Conservation (phyloP, 1,139 yeast genomes). For the Schwanniomyces etchellsii region DNA sequence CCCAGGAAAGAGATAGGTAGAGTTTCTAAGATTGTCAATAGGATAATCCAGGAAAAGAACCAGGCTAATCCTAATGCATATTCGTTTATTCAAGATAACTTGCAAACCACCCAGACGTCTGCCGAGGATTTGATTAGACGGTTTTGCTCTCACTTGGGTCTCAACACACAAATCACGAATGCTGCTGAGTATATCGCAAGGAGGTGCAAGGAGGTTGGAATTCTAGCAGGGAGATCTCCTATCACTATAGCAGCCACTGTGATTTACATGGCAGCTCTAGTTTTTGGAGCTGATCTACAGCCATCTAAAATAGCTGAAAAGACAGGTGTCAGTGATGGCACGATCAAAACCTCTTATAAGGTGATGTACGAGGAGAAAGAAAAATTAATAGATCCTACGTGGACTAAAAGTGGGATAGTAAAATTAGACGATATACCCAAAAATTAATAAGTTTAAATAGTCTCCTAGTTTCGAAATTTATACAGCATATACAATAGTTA, state of each 20-base stretch:
- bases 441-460: conserved; percentile 13
- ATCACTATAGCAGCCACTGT: conserved; percentile 98
- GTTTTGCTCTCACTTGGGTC: conserved; percentile 91
- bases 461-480: too few species aligned
- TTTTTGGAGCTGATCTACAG: conserved; percentile 66
- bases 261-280: conserved; percentile 83
- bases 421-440: conserved; percentile 57
- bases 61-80: conserved; percentile 38
- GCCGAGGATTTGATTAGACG: conserved; percentile 95
- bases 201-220: conserved; percentile 85
- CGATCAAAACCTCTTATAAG: conserved; percentile 89
- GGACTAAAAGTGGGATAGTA: conserved; percentile 71
- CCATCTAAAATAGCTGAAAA: conserved; percentile 86
- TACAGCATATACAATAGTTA: too few species aligned
- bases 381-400: conserved; percentile 70
- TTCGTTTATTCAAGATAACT: conserved; percentile 43
- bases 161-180: conserved; percentile 77
- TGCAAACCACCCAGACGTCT: conserved; percentile 81
- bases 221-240: conserved; percentile 94
- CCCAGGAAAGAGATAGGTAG: conserved; percentile 93
- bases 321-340: conserved; percentile 97
- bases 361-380: conserved; percentile 72
- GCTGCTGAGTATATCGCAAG: conserved; percentile 93
- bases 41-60: conserved; percentile 64
- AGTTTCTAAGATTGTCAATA: conserved; percentile 77